A percentile compares a stretch with the other conserved stretches of the same genome.
These are phyloP conservation scores for Entophlyctis luteolus DNA, from an alignment of 192 early-diverging fungal species.

Conservation along the genomic window DNA sequence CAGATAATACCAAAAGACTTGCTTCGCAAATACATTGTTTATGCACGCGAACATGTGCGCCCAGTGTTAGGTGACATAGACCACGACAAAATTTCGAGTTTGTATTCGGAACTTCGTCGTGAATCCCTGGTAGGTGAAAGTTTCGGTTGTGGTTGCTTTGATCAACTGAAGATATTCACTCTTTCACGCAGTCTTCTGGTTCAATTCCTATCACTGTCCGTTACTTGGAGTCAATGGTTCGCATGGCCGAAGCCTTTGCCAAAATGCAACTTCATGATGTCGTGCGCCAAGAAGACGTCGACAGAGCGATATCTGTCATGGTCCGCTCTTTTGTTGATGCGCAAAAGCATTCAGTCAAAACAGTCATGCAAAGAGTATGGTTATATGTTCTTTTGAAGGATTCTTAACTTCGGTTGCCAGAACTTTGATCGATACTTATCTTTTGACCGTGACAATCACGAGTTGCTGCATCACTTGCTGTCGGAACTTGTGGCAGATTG, in stretches of 20 bases:
- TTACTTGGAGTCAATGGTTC: conserved; percentile 78
- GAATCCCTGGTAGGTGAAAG: conserved; percentile 66
- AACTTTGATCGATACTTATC: conserved; percentile 82
- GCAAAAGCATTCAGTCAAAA: conserved; percentile 91
- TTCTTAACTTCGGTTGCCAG: conserved; percentile 26
- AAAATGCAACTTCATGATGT: conserved; percentile 93
- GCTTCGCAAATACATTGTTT: conserved; percentile 82
- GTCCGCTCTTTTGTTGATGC: conserved; percentile 86
- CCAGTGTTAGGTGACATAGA: conserved; percentile 80
- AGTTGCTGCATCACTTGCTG: conserved; percentile 73
- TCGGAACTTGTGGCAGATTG: conserved; percentile 72
- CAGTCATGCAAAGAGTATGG: conserved; percentile 64
- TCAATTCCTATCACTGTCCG: conserved; percentile 77
- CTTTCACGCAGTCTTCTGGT: conserved; percentile 39
- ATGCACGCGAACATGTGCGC: conserved; percentile 73
- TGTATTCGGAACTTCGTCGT: conserved; percentile 87
- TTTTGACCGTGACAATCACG: conserved; percentile 70
- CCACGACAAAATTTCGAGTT: conserved; percentile 79
- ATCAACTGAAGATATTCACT: too few relatives aligned
- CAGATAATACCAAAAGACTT: conserved; percentile 74
- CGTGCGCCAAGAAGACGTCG: conserved; percentile 85
- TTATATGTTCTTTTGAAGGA: background rate
- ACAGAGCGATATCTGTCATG: conserved; percentile 86
- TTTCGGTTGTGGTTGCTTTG: background rate
- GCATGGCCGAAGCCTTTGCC: conserved; percentile 83